These are phyloP conservation scores for Yarrowia sp. DNA, from an alignment of 805 yeast species.

Conservation along the genomic window DNA sequence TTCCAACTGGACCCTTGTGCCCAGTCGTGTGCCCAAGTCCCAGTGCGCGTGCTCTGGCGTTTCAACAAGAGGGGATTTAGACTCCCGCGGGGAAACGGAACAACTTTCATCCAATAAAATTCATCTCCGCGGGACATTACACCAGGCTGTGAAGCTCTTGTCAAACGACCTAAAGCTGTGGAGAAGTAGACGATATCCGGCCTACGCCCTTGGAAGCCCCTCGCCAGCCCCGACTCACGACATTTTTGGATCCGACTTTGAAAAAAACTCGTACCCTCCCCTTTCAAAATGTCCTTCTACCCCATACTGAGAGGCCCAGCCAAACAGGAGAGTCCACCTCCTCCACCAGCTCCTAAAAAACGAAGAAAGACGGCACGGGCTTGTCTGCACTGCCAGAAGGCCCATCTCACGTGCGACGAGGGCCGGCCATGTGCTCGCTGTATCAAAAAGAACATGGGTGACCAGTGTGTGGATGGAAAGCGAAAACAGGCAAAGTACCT, in stretches of 20 bases:
- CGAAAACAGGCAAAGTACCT: constrained; percentile 71
- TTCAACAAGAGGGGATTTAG: neutral
- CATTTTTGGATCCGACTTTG: too few relatives aligned
- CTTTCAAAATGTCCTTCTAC: constrained; percentile 21
- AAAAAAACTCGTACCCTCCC: too few relatives aligned
- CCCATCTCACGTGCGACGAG: constrained; percentile 85
- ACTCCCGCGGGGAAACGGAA: constrained; percentile 24
- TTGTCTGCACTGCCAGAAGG: constrained; percentile 79
- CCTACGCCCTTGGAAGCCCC: too few relatives aligned
- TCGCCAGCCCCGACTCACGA: too few relatives aligned
- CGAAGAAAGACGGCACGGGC: constrained; percentile 73
- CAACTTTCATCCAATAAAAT: constrained; percentile 20
- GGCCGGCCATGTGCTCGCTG: constrained; percentile 76
- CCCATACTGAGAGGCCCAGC: constrained; percentile 10
- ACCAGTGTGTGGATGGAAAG: constrained; percentile 79
- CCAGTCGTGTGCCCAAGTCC: too few relatives aligned
- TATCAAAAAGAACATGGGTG: constrained; percentile 55
- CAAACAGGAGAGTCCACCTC: constrained; percentile 4
- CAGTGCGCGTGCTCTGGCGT: neutral
- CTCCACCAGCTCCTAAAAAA: constrained; percentile 26
- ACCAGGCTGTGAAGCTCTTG: too few relatives aligned
- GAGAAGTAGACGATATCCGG: too few relatives aligned
- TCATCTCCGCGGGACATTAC: constrained; percentile 5
- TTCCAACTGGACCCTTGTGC: too few relatives aligned
- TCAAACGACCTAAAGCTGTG: too few relatives aligned